Base-by-base conservation (phyloP, 2,329 filamentous ascomycete species). In the Aspergillus novoparasiticus region DNA sequence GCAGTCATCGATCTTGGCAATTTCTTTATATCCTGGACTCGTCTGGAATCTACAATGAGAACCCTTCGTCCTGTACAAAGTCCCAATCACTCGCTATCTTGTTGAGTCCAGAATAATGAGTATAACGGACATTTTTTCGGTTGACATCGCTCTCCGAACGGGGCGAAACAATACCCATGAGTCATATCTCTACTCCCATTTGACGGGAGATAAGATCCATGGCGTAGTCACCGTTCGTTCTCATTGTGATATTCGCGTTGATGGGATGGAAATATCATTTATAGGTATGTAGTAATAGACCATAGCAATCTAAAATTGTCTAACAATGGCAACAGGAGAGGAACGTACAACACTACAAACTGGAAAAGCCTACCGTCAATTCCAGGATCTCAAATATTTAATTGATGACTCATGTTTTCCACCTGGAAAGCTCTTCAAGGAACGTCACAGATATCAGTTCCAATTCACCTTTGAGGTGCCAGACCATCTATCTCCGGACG, bases 181-280 rank as follows among this genome's bases (percentile, higher is more conserved):
- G 51, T 41, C 57, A 6, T 64, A 61, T 34, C 28, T 62, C 2
- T 41, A 46, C 16, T 64, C 63, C 3, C 61, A 57, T 48, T 32
- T 57, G 30, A 62, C 63, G 3, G 63, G 63, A 11, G 63, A 64
- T 19, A 62, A 43, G 14, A 59, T 64, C n/a, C 39, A 62, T 19
- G 63, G 63, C 6, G 23, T 60, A 5, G 41, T 59, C 28, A 62
- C 63, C 1, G 43, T 64, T 36, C 21, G 46, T 4, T 36, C 63
- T 1, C 57, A 62, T 8, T 28, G 39, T 16, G 63, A 64, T 51
- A 11, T 64, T 8, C 26, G n/a, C 1, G 45, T 62, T 6, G 63
- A 64, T 12, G 50, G 58, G 28, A 46, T 64, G 3, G 56, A 62
- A 36, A 55, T 64, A 14, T 59, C 57, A 0, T 64, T 64, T 23